Base-by-base conservation (phyloP, 176 grass and related monocot species). In the Ananas comosus region DNA sequence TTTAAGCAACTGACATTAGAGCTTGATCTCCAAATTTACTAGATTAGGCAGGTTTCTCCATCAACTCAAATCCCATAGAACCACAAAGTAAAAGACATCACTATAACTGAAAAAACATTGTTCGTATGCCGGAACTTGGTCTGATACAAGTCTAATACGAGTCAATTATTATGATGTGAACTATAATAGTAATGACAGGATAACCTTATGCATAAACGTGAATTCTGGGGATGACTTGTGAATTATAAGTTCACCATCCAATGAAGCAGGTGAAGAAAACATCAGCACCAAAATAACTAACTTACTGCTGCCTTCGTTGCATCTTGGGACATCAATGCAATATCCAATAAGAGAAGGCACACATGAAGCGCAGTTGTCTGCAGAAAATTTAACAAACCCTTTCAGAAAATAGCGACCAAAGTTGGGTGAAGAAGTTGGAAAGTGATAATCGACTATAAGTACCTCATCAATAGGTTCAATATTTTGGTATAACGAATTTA, bases 401-500 rank as follows among this genome's bases (percentile, higher is more conserved):
- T 79, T 9, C 50, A 47, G 70, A 73, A 70, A 63, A 24, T 70
- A 57, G 70, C 25, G 49, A 63, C 22, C 13, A 70, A 16, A 57
- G 64, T 17, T 67, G 14, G 54, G 13, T 66, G 29, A 6, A 42
- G 78, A 73, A 49, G 28, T 71, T 70, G 1, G 12, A 66, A 68
- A 63, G 69, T 51, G 66, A 52, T 8, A 66, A 56, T 12, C 70
- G 69, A 54, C 51, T 27, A 25, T 59, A 58, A 23, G 49, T 82
- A 96, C 92, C 92, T 96, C 92, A 78, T 96, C 92, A 78, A 96
- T 86, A 22, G 80, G 85, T 72, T 96, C 85, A 25, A 96, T 88
- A 29, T 85, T 91, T 77, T 81, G 78, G 68, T 82, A 96, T 58
- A 91, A 79, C 51, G 80, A 78, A 75, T 91, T 79, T 64, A 96